These are phyloP conservation scores for Crepidotus variabilis DNA, from an alignment of 768 basidiomycete genomes.

Conservation along the genomic window DNA sequence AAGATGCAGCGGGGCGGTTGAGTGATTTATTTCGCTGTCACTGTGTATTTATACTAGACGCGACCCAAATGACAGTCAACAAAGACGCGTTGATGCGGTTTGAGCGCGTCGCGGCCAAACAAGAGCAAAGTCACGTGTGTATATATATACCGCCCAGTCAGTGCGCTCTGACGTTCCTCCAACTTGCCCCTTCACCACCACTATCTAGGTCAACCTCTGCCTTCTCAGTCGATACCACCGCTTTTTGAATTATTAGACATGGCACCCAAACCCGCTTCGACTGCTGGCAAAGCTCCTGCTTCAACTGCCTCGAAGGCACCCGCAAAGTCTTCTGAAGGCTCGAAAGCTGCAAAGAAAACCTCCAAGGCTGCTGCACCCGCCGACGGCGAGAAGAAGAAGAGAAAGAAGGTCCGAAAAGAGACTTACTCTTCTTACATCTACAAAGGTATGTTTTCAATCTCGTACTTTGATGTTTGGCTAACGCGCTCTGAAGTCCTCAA, in stretches of 20 bases:
- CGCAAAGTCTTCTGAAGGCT: constrained; percentile 56
- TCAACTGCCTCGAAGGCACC: constrained; percentile 71
- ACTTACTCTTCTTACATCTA: constrained; percentile 93
- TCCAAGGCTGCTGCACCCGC: constrained; percentile 49
- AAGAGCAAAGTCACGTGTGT: constrained; percentile 41
- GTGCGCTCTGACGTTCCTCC: constrained; percentile 13
- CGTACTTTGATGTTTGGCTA: not conserved
- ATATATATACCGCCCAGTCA: constrained; percentile 32
- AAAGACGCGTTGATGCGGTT: constrained; percentile 21
- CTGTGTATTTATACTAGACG: constrained; percentile 31
- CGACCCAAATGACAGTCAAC: constrained; percentile 24
- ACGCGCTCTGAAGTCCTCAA: constrained; percentile 64
- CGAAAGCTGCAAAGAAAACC: constrained; percentile 81
- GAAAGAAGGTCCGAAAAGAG: constrained; percentile 86
- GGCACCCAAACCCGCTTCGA: constrained; percentile 78
- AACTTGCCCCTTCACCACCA: constrained; percentile 32
- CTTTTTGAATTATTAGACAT: constrained; percentile 34
- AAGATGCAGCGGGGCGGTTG: constrained; percentile 7
- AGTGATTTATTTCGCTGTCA: constrained; percentile 11
- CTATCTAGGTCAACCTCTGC: constrained; percentile 6
- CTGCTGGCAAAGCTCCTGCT: constrained; percentile 75
- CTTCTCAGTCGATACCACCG: constrained; percentile 8
- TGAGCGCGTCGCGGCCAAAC: constrained; percentile 35
- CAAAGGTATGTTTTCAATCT: constrained; percentile 56
- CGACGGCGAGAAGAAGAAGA: constrained; percentile 83